These are phyloP conservation scores for Euphorbia pulcherrima DNA, from an alignment of 345 rosid species.

Conservation along the genomic window DNA sequence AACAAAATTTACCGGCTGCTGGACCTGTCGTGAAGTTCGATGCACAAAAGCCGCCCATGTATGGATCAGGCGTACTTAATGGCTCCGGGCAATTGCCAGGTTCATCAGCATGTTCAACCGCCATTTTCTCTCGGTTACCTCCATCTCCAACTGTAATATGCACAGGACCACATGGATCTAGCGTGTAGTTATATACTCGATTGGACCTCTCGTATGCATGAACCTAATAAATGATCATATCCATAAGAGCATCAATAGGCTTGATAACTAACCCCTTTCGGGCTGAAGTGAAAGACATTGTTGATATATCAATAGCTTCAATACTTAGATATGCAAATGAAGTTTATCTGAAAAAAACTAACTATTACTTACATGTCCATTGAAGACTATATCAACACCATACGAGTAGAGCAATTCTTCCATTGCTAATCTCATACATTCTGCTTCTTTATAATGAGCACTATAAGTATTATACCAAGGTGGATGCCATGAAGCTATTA, in stretches of 20 bases:
- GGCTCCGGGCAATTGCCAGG: slow-evolving; percentile 79
- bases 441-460: slow-evolving; percentile 78
- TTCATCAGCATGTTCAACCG: slow-evolving; percentile 71
- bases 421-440: slow-evolving; percentile 78
- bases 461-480: slow-evolving; percentile 88
- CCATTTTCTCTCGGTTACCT: slow-evolving; percentile 65
- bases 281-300: background rate
- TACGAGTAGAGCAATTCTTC: slow-evolving; percentile 65
- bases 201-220: slow-evolving; percentile 93
- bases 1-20: slow-evolving; percentile 67
- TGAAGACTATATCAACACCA: slow-evolving; percentile 78
- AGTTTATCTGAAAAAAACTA: background rate
- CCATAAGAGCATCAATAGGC: background rate
- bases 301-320: background rate
- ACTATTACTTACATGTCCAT: slow-evolving; percentile 57
- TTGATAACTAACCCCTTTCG: background rate
- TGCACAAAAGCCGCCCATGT: slow-evolving; percentile 62
- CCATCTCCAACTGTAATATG: slow-evolving; percentile 77
- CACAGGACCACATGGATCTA: slow-evolving; percentile 84
- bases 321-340: background rate
- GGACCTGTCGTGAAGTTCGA: slow-evolving; percentile 71
- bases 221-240: slow-evolving; percentile 43
- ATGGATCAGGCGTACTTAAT: slow-evolving; percentile 43
- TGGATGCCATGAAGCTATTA: slow-evolving; percentile 73
- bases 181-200: slow-evolving; percentile 68